Evolutionary conservation across 2,329 filamentous ascomycete genomes (phyloP).

Genomic region (Paecilomyces fulvus): DNA sequence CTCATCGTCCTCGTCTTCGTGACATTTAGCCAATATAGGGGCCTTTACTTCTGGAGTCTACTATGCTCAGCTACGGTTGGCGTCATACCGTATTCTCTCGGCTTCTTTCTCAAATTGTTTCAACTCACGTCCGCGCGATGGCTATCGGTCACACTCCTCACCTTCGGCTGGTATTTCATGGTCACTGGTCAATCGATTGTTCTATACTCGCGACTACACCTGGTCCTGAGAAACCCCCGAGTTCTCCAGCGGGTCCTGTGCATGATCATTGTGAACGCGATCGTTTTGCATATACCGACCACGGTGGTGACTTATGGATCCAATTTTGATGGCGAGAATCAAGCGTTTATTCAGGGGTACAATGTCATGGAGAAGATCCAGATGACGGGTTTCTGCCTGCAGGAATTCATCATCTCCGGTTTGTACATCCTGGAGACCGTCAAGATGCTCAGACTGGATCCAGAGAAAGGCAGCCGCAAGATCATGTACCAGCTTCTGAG

Average conservation of each 20-base stretch:
- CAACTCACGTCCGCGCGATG: conserved; percentile 24
- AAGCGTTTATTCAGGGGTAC: conserved; percentile 28
- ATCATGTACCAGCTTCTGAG: conserved; percentile 43
- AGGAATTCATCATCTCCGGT: conserved; percentile 47
- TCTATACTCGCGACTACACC: conserved; percentile 43
- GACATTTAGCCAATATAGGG: conserved; percentile 38
- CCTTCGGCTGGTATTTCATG: conserved; percentile 41
- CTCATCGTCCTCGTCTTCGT: conserved; percentile 41
- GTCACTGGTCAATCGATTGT: conserved; percentile 43
- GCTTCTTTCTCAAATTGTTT: conserved; percentile 42
- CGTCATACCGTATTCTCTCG: conserved; percentile 38
- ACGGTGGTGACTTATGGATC: conserved; percentile 38
- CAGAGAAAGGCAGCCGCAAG: conserved; percentile 32
- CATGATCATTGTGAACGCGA: conserved; percentile 40
- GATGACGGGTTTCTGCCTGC: conserved; percentile 48
- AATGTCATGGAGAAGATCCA: conserved; percentile 48
- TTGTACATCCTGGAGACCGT: conserved; percentile 48
- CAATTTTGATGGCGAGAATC: conserved; percentile 20
- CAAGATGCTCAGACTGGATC: conserved; percentile 41
- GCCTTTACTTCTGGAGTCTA: conserved; percentile 45
- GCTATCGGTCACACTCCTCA: conserved; percentile 36
- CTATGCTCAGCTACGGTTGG: conserved; percentile 37
- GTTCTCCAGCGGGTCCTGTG: conserved; percentile 33
- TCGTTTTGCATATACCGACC: conserved; percentile 38
- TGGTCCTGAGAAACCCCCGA: conserved; percentile 33